phyloP scores from a whole-genome alignment of 2,329 filamentous ascomycete genomes.

The Colletotrichum euphorbiae region DNA sequence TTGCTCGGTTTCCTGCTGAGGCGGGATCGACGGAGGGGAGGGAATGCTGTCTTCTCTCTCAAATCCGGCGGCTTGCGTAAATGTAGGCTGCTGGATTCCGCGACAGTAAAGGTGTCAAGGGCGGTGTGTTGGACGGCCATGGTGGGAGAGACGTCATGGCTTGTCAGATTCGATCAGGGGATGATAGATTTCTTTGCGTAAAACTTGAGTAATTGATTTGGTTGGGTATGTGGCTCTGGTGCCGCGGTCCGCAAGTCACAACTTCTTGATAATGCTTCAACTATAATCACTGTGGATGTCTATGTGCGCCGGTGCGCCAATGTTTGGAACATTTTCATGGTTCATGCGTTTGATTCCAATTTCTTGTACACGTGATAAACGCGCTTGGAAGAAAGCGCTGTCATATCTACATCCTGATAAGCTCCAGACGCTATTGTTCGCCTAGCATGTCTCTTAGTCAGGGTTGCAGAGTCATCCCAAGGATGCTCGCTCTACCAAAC shows the following conservation, averaged over 20 bases:
- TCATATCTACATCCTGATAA: not conserved
- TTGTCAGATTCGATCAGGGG: slow-evolving; percentile 47
- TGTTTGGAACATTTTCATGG: not conserved
- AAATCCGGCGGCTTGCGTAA: slow-evolving; percentile 50
- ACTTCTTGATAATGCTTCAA: not conserved
- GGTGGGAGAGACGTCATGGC: slow-evolving; percentile 73
- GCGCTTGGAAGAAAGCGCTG: not conserved
- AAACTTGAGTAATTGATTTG: slow-evolving; percentile 26
- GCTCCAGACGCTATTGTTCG: not conserved
- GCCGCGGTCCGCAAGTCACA: not conserved
- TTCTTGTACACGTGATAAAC: not conserved
- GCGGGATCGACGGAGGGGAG: slow-evolving; percentile 37
- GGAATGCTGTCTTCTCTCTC: slow-evolving; percentile 75
- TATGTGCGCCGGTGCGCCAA: not conserved
- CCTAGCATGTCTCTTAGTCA: not conserved
- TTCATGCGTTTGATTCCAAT: slow-evolving; percentile 17
- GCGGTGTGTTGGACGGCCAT: slow-evolving; percentile 55
- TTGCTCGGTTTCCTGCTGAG: slow-evolving; percentile 1
- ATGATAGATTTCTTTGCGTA: slow-evolving; percentile 28
- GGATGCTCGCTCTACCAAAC: not conserved
- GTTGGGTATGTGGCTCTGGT: not conserved
- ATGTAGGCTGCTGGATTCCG: slow-evolving; percentile 45
- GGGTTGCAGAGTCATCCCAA: not conserved
- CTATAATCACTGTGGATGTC: not conserved
- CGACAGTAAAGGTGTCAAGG: slow-evolving; percentile 57